These are phyloP conservation scores for Solidago caesia DNA, from an alignment of 129 eudicot species.

Conservation along the genomic window DNA sequence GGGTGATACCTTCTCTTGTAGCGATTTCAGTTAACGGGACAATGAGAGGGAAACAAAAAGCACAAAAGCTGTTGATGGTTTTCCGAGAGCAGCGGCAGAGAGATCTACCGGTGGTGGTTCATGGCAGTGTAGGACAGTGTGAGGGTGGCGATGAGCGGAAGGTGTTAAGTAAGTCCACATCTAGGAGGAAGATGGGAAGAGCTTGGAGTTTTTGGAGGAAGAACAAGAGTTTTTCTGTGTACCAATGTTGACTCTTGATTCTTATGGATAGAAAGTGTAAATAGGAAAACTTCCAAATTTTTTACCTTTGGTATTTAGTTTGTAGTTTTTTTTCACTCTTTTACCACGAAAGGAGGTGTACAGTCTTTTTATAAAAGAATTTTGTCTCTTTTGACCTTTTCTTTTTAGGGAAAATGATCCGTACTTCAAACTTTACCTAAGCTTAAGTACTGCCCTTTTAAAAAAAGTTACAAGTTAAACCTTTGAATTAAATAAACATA, in stretches of 20 bases:
- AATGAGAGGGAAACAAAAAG: constrained; percentile 81
- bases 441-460: too few species aligned
- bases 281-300: constrained; percentile 18
- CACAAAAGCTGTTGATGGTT: constrained; percentile 87
- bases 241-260: constrained; percentile 48
- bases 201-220: constrained; percentile 79
- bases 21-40: constrained; percentile 93
- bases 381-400: constrained; percentile 27
- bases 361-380: constrained; percentile 35
- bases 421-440: too few species aligned
- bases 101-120: constrained; percentile 53
- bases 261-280: constrained; percentile 36
- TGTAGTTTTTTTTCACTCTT: constrained; percentile 9
- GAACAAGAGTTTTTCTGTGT: constrained; percentile 72
- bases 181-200: constrained; percentile 60
- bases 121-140: constrained; percentile 36
- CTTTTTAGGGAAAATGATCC: too few species aligned
- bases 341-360: constrained; percentile 45
- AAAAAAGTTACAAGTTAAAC: too few species aligned
- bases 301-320: neutral
- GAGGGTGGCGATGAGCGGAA: constrained; percentile 42
- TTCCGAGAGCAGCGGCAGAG: constrained; percentile 93
- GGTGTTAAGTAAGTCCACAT: constrained; percentile 56
- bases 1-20: constrained; percentile 93
- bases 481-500: too few species aligned